Percentiles rank a stretch among this genome's conserved stretches.
These are phyloP conservation scores for Plasmodium chabaudi DNA, from an alignment of 169 alveolate species.

Conservation along the genomic window DNA sequence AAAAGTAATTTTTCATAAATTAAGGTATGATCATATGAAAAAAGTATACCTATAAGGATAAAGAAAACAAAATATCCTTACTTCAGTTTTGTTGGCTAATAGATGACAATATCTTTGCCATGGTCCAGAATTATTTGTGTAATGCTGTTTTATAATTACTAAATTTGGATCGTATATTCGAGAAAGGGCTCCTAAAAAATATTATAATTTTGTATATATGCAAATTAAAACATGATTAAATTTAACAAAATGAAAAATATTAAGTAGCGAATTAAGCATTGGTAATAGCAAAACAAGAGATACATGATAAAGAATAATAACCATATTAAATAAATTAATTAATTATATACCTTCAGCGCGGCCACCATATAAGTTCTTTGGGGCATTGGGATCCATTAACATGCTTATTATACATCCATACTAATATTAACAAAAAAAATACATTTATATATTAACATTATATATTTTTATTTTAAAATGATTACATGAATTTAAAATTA, in stretches of 20 bases:
- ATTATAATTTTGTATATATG: background rate
- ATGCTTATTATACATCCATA: slow-evolving; percentile 23
- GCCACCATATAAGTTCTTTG: slow-evolving; percentile 36
- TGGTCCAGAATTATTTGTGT: background rate
- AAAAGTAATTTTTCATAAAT: background rate
- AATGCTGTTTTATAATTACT: slow-evolving; percentile 28
- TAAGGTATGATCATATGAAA: background rate
- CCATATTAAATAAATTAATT: background rate
- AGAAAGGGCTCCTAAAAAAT: slow-evolving; percentile 20
- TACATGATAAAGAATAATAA: background rate
- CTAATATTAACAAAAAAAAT: slow-evolving; percentile 23
- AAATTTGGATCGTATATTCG: slow-evolving; percentile 47
- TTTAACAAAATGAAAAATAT: background rate
- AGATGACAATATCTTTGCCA: slow-evolving; percentile 56
- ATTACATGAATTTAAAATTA: background rate
- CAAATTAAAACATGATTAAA: background rate
- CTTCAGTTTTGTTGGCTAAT: slow-evolving; percentile 44
- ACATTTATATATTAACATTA: background rate
- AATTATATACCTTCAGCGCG: slow-evolving; percentile 35
- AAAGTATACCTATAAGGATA: background rate
- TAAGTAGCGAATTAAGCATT: background rate
- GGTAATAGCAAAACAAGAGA: background rate
- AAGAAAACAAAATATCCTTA: slow-evolving; percentile 12
- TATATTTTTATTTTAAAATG: background rate
- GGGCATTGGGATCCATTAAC: slow-evolving; percentile 54